Evolutionary conservation across 176 grass and related monocot genomes (phyloP), one percentile per base, ranked within the genome.

Genomic region (Oryza australiensis): DNA sequence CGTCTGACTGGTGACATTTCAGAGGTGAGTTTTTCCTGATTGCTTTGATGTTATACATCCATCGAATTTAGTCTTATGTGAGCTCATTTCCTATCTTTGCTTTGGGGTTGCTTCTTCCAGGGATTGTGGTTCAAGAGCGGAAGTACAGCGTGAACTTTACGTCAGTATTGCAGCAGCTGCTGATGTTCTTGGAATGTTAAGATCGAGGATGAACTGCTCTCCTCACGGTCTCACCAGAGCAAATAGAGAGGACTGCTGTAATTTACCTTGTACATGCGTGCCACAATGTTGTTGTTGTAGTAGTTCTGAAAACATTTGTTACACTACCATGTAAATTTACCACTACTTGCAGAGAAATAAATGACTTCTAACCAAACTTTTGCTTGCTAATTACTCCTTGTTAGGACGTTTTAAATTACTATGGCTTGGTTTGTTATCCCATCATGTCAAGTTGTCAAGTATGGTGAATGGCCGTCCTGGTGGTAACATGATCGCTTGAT

Each of bases 281-380:
- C 23, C 66, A 65, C 5, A 57, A 33, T 89, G 73, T 82, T 85
- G 71, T 75, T 63, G 40, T 48, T 38, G 37, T 69, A 23, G 42
- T 40, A 15, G 10, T 28, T 64, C 6, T 46, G 15, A 42, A 53
- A 51, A 64, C 22, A 35, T 62, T 12, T 16, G 28, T 55, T n/a
- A 60, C 55, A 59, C n/a, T 72, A 22, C 62, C 20, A n/a, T 64
- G 32, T 13, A 45, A 45, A 77, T 59, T 70, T 63, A 41, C 22
- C 48, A 10, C 22, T 75, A 34, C 24, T 66, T 78, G 15, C 12
- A 23, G 51, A 53, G 10, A 66, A 88, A 85, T 27, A 18, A 26
- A 42, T 16, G 13, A 76, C 55, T 55, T 75, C 41, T 57, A 45
- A 85, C 76, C 32, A 23, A 4, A 53, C 23, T 18, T 14, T 13